phyloP scores from a whole-genome alignment of 345 rosid species.

The Dipteronia dyeriana region DNA sequence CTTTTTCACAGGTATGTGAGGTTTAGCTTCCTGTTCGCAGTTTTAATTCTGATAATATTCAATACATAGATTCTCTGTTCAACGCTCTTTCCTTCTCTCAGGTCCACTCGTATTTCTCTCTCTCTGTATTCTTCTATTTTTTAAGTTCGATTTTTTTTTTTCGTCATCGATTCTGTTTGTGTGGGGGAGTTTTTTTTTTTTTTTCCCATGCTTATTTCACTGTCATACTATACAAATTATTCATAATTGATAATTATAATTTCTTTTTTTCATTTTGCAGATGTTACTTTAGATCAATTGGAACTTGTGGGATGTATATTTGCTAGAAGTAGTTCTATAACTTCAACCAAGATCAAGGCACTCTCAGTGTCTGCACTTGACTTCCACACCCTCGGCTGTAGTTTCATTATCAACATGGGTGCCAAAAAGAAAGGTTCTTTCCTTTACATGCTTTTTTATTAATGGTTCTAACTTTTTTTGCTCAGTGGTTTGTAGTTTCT shows the following conservation, averaged over 20 bases:
- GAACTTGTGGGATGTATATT: too few species aligned
- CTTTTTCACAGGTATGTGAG: neutral
- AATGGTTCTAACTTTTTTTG: neutral
- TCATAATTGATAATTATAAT: too few species aligned
- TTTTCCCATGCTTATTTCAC: too few species aligned
- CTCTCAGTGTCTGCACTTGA: neutral
- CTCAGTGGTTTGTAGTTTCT: neutral
- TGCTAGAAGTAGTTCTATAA: too few species aligned
- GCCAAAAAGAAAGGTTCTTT: conserved; percentile 9
- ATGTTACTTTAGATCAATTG: too few species aligned
- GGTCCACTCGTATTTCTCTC: neutral
- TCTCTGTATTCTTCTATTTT: neutral
- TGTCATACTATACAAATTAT: too few species aligned
- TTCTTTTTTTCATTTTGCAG: too few species aligned
- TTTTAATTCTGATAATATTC: neutral
- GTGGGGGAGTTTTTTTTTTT: too few species aligned
- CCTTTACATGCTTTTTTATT: neutral
- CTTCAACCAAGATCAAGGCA: too few species aligned
- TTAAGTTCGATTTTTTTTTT: too few species aligned
- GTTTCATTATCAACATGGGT: conserved; percentile 6
- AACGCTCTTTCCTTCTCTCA: neutral
- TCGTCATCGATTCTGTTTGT: too few species aligned
- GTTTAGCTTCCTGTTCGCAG: neutral
- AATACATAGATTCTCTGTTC: neutral
- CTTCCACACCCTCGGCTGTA: neutral